phyloP scores from a whole-genome alignment of 1,284 basidiomycete species.

The Ustilago esculenta region DNA sequence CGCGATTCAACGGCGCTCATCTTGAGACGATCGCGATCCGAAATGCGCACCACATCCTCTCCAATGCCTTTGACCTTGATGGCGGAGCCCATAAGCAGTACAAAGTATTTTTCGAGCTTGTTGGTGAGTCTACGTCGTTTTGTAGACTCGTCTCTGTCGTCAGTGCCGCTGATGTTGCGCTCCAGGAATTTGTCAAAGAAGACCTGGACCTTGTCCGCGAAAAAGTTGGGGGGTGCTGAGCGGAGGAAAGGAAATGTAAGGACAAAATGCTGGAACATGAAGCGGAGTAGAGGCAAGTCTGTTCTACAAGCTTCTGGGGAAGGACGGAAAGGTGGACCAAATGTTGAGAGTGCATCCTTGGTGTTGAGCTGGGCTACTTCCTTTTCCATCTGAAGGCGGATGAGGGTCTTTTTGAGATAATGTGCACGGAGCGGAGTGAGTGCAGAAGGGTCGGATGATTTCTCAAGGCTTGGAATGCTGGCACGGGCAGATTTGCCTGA shows the following conservation, averaged over 20 bases:
- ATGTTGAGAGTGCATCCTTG: slow-evolving; percentile 60
- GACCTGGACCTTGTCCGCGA: slow-evolving; percentile 64
- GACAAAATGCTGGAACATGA: slow-evolving; percentile 65
- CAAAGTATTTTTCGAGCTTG: slow-evolving; percentile 54
- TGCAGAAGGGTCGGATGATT: slow-evolving; percentile 32
- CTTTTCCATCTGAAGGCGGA: slow-evolving; percentile 81
- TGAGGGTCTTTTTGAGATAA: slow-evolving; percentile 93
- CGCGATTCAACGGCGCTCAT: slow-evolving; percentile 54
- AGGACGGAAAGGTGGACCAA: slow-evolving; percentile 65
- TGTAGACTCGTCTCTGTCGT: slow-evolving; percentile 53
- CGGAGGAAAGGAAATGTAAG: slow-evolving; percentile 65
- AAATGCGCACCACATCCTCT: slow-evolving; percentile 63
- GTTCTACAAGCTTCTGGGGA: slow-evolving; percentile 40
- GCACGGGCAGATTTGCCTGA: slow-evolving; percentile 36
- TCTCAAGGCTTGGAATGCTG: slow-evolving; percentile 30
- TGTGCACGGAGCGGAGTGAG: slow-evolving; percentile 88
- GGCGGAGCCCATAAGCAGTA: slow-evolving; percentile 58
- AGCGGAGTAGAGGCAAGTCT: slow-evolving; percentile 61
- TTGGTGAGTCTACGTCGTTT: slow-evolving; percentile 50
- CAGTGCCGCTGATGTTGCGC: slow-evolving; percentile 58
- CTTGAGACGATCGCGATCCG: slow-evolving; percentile 50
- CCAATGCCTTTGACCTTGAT: slow-evolving; percentile 49
- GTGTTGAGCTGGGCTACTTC: slow-evolving; percentile 55
- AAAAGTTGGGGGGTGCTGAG: slow-evolving; percentile 64
- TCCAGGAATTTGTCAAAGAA: slow-evolving; percentile 63